phyloP scores from a whole-genome alignment of 2,329 filamentous ascomycete species.

The Sporothrix curviconia region DNA sequence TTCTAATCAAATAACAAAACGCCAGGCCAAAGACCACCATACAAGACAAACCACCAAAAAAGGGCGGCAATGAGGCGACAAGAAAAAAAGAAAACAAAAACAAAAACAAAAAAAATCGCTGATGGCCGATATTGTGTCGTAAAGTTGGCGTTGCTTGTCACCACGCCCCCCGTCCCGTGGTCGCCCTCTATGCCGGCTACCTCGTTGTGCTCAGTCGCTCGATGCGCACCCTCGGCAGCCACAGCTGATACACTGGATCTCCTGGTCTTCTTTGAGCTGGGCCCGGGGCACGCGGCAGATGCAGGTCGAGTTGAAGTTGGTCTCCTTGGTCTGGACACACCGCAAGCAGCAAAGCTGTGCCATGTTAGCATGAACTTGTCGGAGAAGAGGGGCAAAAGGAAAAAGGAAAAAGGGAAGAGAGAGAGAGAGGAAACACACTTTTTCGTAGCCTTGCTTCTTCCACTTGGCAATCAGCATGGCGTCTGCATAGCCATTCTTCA shows the following conservation, averaged over 20 bases:
- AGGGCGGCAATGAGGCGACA: too few relatives aligned
- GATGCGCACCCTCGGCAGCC: conserved; percentile 79
- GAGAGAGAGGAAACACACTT: conserved; percentile 54
- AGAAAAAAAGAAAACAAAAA: background rate
- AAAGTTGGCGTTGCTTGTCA: background rate
- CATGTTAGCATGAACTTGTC: conserved; percentile 24
- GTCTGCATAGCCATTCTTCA: conserved; percentile 96
- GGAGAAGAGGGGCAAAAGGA: rapidly evolving
- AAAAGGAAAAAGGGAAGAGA: too few relatives aligned
- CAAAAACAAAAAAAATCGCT: background rate
- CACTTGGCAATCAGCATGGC: conserved; percentile 95
- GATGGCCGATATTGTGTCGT: background rate
- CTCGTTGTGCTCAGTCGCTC: conserved; percentile 3
- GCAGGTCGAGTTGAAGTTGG: conserved; percentile 96
- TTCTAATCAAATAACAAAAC: background rate
- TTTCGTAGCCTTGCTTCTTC: conserved; percentile 99
- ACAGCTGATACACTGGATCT: conserved; percentile 90
- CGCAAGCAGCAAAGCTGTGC: conserved; percentile 79
- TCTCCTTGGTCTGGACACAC: conserved; percentile 99
- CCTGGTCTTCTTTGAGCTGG: conserved; percentile 82
- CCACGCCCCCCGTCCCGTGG: background rate
- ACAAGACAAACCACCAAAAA: too few relatives aligned
- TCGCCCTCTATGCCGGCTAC: background rate
- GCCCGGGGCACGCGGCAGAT: conserved; percentile 91
- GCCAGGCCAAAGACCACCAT: background rate